These are phyloP conservation scores for Tetratostichococcus sp. DNA, from an alignment of 139 green algal genomes.

Conservation along the genomic window DNA sequence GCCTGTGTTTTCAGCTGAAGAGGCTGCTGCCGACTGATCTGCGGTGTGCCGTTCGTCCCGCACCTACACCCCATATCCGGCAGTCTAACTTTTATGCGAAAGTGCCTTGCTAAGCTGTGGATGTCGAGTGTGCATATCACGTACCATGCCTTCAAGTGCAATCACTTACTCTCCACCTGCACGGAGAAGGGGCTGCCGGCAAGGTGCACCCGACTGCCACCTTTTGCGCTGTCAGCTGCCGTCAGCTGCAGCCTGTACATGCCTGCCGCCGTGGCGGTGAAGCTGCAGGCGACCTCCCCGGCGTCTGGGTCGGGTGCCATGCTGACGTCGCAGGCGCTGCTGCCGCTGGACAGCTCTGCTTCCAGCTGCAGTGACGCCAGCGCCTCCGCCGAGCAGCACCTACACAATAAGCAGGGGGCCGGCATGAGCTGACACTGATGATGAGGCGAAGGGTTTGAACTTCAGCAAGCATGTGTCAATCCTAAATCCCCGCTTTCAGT, in stretches of 20 bases:
- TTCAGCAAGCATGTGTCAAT: too few relatives aligned
- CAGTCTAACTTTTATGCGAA: too few relatives aligned
- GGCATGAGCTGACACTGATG: too few relatives aligned
- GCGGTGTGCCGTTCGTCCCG: neutral
- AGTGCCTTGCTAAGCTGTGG: too few relatives aligned
- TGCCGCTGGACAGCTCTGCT: neutral
- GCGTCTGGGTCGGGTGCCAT: conserved; percentile 22
- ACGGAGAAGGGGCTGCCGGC: conserved; percentile 48
- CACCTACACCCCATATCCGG: too few relatives aligned
- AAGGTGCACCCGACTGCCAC: conserved; percentile 11
- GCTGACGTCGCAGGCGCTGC: neutral
- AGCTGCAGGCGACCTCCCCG: conserved; percentile 31
- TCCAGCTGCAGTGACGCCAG: conserved; percentile 11
- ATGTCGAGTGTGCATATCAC: neutral
- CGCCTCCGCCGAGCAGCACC: conserved; percentile 18
- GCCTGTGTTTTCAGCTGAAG: too few relatives aligned
- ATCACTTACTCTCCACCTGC: conserved; percentile 26
- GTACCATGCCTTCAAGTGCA: conserved; percentile 1
- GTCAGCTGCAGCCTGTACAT: conserved; percentile 55
- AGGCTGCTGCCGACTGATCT: neutral
- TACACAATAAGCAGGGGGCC: too few relatives aligned
- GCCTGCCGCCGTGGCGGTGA: conserved; percentile 30
- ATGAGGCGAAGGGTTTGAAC: too few relatives aligned
- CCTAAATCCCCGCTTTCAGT: too few relatives aligned
- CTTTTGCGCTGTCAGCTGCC: neutral